Base-by-base conservation (phyloP, 306 rosid species). In the Cucurbita moschata region DNA sequence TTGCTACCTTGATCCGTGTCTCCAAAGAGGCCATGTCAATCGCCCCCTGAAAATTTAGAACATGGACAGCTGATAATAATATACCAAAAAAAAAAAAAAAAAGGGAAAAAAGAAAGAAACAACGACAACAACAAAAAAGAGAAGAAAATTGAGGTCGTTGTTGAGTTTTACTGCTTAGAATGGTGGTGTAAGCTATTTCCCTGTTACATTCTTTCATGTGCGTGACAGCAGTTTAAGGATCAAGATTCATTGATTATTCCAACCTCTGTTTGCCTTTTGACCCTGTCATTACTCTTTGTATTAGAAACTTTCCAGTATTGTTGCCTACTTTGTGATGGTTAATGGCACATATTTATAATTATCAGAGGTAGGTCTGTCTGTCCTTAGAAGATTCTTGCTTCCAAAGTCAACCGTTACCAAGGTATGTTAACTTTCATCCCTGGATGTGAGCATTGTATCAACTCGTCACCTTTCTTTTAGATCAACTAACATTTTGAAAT, bases 351-450 rank as follows among this genome's bases (percentile, higher is more conserved):
- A 44, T 57, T 77, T 73, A 46, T 87, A 71, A 46, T 62, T 86
- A 82, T 85, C 96, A 94, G 97, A 88, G 86, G 91, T 89, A 69
- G 99, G 99, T 49, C 96, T 91, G 60, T 87, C 97, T 42, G 65
- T 94, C 79, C 73, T 94, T 77, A 86, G 95, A 86, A 91, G 99
- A 83, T 94, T 94, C 82, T 83, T 94, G 87, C 49, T 83, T 82
- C 92, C 99, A 3, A 86, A 83, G 40, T 82, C 92, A 71, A 71
- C 69, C 30, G 14, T 78, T 68, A 73, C 79, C 77, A 90, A 86
- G 99, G 99, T 94, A 84, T 50, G 74, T 70, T 47, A 78, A 81
- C 82, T 83, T 77, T 61, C 15, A 78, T 60, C 75, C 79, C 78
- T 64, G 63, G 71, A 75, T 14, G 42, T 49, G 73, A 75, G 38